A percentile compares a stretch with the other conserved stretches of the same genome.
phyloP scores from a whole-genome alignment of 2,329 filamentous ascomycete genomes.

The Coniochaeta hoffmannii region DNA sequence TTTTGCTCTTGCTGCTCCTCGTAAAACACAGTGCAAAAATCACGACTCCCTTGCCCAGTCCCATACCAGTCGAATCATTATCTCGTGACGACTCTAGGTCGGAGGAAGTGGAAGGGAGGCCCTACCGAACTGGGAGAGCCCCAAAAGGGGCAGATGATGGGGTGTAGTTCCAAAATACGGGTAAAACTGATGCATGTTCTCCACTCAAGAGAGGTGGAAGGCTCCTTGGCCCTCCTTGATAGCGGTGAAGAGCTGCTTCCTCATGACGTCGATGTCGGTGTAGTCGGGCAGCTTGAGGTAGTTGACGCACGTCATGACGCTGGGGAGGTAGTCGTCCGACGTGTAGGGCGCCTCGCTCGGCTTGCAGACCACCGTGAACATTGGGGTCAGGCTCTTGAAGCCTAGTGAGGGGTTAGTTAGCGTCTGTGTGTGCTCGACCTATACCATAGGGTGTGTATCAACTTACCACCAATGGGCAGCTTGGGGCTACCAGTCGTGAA shows the following conservation, averaged over 20 bases:
- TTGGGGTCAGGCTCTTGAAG: constrained; percentile 93
- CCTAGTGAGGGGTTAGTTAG: constrained; percentile 42
- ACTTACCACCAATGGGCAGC: constrained; percentile 90
- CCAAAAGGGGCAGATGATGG: background rate
- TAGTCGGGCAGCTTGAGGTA: constrained; percentile 98
- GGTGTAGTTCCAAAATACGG: background rate
- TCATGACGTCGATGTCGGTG: constrained; percentile 68
- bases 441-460: constrained; percentile 6
- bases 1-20: background rate
- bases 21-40: constrained; percentile 1
- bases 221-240: constrained; percentile 95
- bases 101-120: background rate
- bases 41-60: background rate
- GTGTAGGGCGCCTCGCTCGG: constrained; percentile 91
- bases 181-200: background rate
- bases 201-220: constrained; percentile 77
- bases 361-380: constrained; percentile 99
- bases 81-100: background rate
- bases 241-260: constrained; percentile 70
- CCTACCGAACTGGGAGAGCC: background rate
- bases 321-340: constrained; percentile 96
- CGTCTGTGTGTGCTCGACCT: constrained; percentile 16
- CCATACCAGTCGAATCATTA: background rate
- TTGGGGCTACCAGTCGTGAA: constrained; percentile 98
- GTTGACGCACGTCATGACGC: constrained; percentile 99